phyloP scores from a whole-genome alignment of 176 grass and related monocot species.

The Aegilops bicornis region DNA sequence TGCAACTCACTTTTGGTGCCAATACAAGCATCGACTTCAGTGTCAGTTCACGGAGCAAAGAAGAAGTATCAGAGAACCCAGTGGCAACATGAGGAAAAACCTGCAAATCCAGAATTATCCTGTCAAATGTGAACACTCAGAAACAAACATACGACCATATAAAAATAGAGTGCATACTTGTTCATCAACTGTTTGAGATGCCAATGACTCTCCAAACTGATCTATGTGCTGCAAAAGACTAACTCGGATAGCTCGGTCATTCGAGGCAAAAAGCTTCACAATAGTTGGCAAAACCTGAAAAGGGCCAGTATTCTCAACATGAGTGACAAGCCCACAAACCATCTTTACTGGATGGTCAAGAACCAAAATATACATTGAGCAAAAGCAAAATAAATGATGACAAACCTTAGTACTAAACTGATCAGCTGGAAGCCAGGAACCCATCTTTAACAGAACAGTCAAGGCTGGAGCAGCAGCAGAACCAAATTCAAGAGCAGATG shows the following conservation, averaged over 20 bases:
- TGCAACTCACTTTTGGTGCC: conserved; percentile 84
- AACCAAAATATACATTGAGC: background rate
- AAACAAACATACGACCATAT: background rate
- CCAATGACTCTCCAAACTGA: conserved; percentile 94
- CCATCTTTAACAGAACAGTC: conserved; percentile 92
- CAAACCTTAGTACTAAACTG: conserved; percentile 87
- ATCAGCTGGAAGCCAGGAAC: conserved; percentile 85
- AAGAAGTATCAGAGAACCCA: conserved; percentile 97
- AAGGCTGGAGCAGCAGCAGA: conserved; percentile 98
- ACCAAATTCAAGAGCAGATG: conserved; percentile 93
- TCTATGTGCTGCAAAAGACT: conserved; percentile 96
- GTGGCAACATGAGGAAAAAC: conserved; percentile 96
- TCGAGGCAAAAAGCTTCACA: conserved; percentile 97
- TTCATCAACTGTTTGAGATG: conserved; percentile 93
- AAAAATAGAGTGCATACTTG: conserved; percentile 61
- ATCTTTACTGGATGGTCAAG: conserved; percentile 5
- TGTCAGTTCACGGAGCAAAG: conserved; percentile 88
- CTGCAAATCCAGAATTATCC: conserved; percentile 44
- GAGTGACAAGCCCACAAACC: background rate
- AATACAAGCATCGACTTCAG: conserved; percentile 97
- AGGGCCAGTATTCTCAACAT: conserved; percentile 29
- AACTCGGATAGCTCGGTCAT: conserved; percentile 94
- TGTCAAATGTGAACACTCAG: conserved; percentile 27
- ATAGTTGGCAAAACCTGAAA: conserved; percentile 91
- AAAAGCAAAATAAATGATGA: conserved; percentile 17